phyloP scores from a whole-genome alignment of 2,329 filamentous ascomycete genomes.

The Talaromyces sp. region DNA sequence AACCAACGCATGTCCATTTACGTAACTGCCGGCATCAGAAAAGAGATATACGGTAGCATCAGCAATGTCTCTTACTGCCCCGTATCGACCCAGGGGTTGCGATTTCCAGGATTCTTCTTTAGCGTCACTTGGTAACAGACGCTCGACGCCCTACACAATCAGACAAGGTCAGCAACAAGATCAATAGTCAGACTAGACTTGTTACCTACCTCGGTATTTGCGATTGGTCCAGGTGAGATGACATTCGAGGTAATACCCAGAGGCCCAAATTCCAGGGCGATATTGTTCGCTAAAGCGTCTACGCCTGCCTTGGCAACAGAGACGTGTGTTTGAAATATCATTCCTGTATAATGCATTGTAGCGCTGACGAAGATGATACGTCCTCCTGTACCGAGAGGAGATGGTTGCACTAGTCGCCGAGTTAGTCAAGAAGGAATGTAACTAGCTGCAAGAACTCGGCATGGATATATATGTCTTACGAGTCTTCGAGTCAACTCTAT shows the following conservation, averaged over 20 bases:
- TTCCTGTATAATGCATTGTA: slow-evolving; percentile 83
- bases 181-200: not conserved
- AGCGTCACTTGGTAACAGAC: slow-evolving; percentile 53
- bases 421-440: not conserved
- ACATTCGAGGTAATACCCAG: slow-evolving; percentile 81
- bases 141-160: slow-evolving; percentile 54
- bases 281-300: slow-evolving; percentile 72
- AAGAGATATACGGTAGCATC: slow-evolving; percentile 90
- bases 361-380: slow-evolving; percentile 87
- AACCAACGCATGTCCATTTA: slow-evolving; percentile 77
- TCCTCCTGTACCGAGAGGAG: slow-evolving; percentile 60
- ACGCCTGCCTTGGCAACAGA: slow-evolving; percentile 85
- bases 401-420: slow-evolving; percentile 22
- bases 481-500: slow-evolving; percentile 55
- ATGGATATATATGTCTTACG: no score
- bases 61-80: slow-evolving; percentile 78
- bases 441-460: no score
- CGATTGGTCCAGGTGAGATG: slow-evolving; percentile 81
- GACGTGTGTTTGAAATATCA: slow-evolving; percentile 84
- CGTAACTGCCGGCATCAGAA: slow-evolving; percentile 75
- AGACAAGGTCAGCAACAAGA: not conserved
- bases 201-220: slow-evolving; percentile 60
- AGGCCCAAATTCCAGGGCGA: slow-evolving; percentile 86
- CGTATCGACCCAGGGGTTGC: slow-evolving; percentile 71
- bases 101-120: slow-evolving; percentile 42